Conservation (phyloP, 2,329 filamentous ascomycete species). For the Cyclaneusma minus region DNA sequence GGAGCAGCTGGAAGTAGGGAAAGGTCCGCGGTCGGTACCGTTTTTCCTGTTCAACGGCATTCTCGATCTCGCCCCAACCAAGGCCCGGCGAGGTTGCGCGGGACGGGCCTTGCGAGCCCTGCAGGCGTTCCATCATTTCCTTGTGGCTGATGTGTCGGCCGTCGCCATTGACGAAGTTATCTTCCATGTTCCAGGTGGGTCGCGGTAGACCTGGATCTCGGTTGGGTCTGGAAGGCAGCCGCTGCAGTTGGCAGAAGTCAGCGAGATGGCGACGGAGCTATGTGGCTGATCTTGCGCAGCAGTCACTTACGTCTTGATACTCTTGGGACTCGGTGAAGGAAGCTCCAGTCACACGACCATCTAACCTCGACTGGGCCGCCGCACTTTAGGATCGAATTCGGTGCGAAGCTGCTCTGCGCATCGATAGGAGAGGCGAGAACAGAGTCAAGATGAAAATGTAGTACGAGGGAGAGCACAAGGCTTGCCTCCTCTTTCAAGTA, state of each 20-base stretch:
- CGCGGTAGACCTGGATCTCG: no score
- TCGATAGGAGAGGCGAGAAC: slow-evolving; percentile 1
- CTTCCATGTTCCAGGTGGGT: slow-evolving; percentile 12
- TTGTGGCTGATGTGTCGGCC: slow-evolving; percentile 1
- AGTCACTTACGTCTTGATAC: no score
- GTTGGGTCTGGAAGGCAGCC: no score
- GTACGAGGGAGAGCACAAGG: no score
- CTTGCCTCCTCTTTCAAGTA: no score
- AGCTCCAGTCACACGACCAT: no score
- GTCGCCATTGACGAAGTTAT: slow-evolving; percentile 12
- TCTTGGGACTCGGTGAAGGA: no score
- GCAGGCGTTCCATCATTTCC: background rate
- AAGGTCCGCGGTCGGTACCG: slow-evolving; percentile 79
- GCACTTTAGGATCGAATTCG: slow-evolving; percentile 2
- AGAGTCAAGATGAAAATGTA: no score
- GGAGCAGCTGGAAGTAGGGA: slow-evolving; percentile 80
- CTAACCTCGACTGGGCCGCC: no score
- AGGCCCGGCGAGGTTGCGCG: slow-evolving; percentile 72
- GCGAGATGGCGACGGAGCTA: no score
- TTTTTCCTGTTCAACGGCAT: slow-evolving; percentile 31
- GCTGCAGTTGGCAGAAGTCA: no score
- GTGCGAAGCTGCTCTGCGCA: background rate
- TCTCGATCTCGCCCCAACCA: slow-evolving; percentile 37
- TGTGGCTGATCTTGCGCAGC: no score
- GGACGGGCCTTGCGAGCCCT: background rate